Conservation (phyloP, 768 basidiomycete species). For the Lyophyllum atratum region DNA sequence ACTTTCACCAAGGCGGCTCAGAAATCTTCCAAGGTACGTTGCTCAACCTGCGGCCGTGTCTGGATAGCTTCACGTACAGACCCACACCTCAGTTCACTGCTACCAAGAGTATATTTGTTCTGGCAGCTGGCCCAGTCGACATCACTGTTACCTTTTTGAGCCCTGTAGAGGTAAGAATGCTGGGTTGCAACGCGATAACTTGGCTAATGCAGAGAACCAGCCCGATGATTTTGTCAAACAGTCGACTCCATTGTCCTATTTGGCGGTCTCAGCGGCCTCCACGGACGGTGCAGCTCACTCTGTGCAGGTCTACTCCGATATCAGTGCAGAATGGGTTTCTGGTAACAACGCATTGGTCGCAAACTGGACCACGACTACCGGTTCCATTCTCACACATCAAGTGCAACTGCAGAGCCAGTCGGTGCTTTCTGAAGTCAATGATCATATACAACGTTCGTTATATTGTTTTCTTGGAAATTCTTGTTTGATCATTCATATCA, state of each 20-base stretch:
- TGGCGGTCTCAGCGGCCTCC: conserved; percentile 49
- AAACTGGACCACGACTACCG: conserved; percentile 56
- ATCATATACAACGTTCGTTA: conserved; percentile 55
- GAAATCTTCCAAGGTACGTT: conserved; percentile 45
- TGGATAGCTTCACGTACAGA: too few relatives aligned
- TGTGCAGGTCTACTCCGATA: conserved; percentile 61
- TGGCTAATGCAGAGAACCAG: conserved; percentile 24
- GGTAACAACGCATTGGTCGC: conserved; percentile 26
- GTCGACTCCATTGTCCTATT: conserved; percentile 54
- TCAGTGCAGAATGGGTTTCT: conserved; percentile 47
- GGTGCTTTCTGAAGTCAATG: conserved; percentile 51
- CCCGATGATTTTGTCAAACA: conserved; percentile 61
- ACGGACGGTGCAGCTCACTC: conserved; percentile 49
- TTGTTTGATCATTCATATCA: neutral
- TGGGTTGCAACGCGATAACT: neutral
- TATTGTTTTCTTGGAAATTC: too few relatives aligned
- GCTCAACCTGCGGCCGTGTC: neutral
- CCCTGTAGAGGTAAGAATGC: conserved; percentile 71
- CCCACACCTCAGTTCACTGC: conserved; percentile 58
- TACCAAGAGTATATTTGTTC: conserved; percentile 63
- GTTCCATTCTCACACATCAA: conserved; percentile 52
- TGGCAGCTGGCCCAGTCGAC: conserved; percentile 66
- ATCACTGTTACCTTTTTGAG: conserved; percentile 65
- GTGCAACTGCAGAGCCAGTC: conserved; percentile 50
- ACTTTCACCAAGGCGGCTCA: conserved; percentile 52